These are phyloP conservation scores for Avena sativa DNA, from an alignment of 176 grass and related monocot species.

Conservation along the genomic window DNA sequence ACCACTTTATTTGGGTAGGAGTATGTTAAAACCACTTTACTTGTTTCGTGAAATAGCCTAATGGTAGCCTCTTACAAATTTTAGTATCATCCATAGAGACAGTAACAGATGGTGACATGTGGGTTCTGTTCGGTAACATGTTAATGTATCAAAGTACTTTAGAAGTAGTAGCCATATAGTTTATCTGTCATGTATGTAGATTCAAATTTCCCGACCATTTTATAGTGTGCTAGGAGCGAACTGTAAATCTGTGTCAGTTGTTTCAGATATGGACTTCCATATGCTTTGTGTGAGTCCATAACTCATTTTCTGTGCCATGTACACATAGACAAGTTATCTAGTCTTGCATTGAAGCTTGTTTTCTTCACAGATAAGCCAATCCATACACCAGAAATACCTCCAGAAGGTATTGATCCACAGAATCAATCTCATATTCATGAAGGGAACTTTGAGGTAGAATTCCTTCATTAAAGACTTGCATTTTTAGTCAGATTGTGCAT, in stretches of 20 bases:
- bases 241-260: conserved; percentile 12
- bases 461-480: conserved; percentile 25
- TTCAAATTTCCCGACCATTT: neutral
- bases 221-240: neutral
- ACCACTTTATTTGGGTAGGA: conserved; percentile 7
- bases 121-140: neutral
- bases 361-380: conserved; percentile 47
- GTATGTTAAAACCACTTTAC: neutral
- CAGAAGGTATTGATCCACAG: conserved; percentile 32
- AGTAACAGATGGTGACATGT: conserved; percentile 19
- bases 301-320: conserved; percentile 4
- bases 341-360: conserved; percentile 21
- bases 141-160: neutral
- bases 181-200: neutral
- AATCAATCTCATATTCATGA: conserved; percentile 37
- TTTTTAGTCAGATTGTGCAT: conserved; percentile 26
- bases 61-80: neutral
- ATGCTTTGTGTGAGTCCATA: neutral
- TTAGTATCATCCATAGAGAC: conserved; percentile 15
- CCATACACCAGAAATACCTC: conserved; percentile 35
- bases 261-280: conserved; percentile 5
- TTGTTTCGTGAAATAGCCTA: neutral
- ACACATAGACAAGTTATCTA: neutral
- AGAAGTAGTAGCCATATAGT: conserved; percentile 29
- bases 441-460: conserved; percentile 48